Percentiles rank a stretch among this genome's conserved stretches.
Evolutionary conservation across 768 basidiomycete genomes (phyloP).

Genomic region (Leccinum subgranulosum): DNA sequence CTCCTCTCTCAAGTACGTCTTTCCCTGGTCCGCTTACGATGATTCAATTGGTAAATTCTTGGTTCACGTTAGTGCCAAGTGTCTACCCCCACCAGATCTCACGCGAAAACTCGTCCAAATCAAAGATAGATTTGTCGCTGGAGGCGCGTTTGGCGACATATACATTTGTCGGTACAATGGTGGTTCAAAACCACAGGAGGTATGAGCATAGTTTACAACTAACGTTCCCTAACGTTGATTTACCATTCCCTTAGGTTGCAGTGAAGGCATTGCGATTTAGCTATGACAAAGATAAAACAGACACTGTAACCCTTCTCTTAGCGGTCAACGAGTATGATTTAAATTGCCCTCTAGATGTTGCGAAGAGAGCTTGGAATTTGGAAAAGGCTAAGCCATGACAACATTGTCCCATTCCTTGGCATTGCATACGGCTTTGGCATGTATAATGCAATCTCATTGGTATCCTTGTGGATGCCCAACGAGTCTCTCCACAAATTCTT

Average conservation of each 20-base stretch:
- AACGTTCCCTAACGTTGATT: neutral
- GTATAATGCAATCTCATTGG: neutral
- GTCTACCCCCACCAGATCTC: neutral
- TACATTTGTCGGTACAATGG: neutral
- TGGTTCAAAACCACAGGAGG: neutral
- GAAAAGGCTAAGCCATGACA: neutral
- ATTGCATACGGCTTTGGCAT: neutral
- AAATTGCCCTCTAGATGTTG: neutral
- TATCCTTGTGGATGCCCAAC: neutral
- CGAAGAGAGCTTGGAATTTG: neutral
- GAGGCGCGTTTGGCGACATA: neutral
- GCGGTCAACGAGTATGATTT: neutral
- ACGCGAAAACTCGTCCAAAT: neutral
- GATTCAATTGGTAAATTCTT: neutral
- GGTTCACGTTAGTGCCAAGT: slow-evolving; percentile 10
- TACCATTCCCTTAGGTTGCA: neutral
- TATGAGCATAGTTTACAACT: neutral
- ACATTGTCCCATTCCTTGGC: neutral
- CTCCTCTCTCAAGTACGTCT: neutral
- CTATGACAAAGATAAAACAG: neutral
- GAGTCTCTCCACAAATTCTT: neutral
- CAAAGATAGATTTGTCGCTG: neutral
- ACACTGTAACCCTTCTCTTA: neutral
- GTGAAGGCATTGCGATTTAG: neutral
- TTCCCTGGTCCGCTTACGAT: neutral